Evolutionary conservation across 192 early-diverging fungal species (phyloP).

Genomic region (Podila verticillata): DNA sequence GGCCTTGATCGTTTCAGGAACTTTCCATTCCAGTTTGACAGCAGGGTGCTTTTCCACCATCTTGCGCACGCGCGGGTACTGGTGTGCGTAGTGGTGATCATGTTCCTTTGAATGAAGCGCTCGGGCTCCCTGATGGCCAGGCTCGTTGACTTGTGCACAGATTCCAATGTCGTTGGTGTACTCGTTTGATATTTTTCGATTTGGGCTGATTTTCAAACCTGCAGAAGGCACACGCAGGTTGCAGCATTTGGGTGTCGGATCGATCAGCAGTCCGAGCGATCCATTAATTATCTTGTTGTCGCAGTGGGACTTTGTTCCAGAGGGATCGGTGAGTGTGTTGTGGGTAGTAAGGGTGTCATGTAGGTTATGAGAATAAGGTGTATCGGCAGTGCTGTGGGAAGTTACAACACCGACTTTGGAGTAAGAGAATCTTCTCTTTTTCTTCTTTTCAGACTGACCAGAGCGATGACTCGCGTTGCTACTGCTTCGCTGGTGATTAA

Average conservation of each 20-base stretch:
- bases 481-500: not conserved
- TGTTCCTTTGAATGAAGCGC: not conserved
- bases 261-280: constrained; percentile 16
- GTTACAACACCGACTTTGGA: constrained; percentile 13
- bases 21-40: constrained; percentile 38
- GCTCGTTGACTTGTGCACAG: not conserved
- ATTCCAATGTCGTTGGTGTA: not conserved
- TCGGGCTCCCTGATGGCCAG: not conserved
- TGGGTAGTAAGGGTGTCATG: not conserved
- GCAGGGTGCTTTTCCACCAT: constrained; percentile 27
- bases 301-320: not conserved
- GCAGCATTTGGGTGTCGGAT: constrained; percentile 26
- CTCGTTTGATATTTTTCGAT: not conserved
- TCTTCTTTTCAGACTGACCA: constrained; percentile 1
- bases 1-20: constrained; percentile 45
- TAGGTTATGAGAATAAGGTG: not conserved
- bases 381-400: not conserved
- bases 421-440: constrained; percentile 28
- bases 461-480: not conserved
- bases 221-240: constrained; percentile 2
- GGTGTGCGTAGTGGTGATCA: not conserved
- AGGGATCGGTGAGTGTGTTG: not conserved
- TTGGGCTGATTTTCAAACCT: not conserved
- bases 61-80: constrained; percentile 23
- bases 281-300: constrained; percentile 3